These are phyloP conservation scores for Corymbia calophylla DNA, from an alignment of 441 rosid genomes.

Conservation along the genomic window DNA sequence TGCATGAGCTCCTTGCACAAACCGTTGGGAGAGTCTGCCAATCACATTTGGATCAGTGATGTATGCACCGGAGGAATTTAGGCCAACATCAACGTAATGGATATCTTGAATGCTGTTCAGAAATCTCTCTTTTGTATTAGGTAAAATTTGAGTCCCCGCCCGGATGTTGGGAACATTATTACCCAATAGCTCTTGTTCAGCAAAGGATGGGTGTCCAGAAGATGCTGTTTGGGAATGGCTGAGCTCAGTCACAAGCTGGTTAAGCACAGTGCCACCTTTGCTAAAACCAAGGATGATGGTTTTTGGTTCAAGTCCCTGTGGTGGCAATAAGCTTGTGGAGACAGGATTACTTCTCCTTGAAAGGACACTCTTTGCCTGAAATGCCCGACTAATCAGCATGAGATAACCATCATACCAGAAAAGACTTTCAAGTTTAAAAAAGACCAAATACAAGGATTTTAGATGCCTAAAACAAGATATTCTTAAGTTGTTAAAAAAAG, in stretches of 20 bases:
- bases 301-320: conserved; percentile 25
- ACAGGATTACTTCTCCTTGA: conserved; percentile 6
- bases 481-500: not conserved
- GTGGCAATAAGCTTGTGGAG: not conserved
- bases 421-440: not conserved
- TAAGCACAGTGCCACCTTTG: conserved; percentile 82
- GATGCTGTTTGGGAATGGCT: conserved; percentile 24
- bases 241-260: conserved; percentile 76
- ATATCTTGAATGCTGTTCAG: conserved; percentile 52
- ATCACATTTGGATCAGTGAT: conserved; percentile 48
- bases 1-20: conserved; percentile 13
- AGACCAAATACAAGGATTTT: not conserved
- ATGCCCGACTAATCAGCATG: not conserved
- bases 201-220: not conserved
- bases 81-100: conserved; percentile 81
- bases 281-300: conserved; percentile 81
- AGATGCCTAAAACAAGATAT: not conserved
- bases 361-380: conserved; percentile 38
- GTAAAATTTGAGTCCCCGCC: conserved; percentile 32
- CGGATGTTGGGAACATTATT: conserved; percentile 5
- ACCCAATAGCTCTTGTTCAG: conserved; percentile 2
- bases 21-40: conserved; percentile 31
- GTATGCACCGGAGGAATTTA: conserved; percentile 69
- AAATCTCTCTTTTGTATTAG: conserved; percentile 38
- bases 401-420: not conserved